phyloP scores from a whole-genome alignment of 2,329 filamentous ascomycete genomes.

The Aspergillus sp. region DNA sequence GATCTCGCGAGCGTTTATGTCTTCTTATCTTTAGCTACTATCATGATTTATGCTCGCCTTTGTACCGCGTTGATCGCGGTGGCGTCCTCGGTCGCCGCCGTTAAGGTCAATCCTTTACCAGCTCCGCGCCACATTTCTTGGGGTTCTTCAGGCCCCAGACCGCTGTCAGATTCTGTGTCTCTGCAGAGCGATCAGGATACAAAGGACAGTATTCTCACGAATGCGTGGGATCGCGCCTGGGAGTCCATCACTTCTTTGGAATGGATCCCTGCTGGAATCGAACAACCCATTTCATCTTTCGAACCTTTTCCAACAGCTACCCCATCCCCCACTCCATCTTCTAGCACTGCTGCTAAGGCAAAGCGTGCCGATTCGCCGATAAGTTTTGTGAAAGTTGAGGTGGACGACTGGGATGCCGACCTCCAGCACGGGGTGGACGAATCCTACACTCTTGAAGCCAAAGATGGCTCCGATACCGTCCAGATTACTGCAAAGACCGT shows the following conservation, averaged over 20 bases:
- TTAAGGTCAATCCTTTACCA: constrained; percentile 55
- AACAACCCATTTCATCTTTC: constrained; percentile 53
- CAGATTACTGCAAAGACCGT: constrained; percentile 51
- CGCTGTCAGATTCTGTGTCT: constrained; percentile 38
- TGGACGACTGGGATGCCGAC: constrained; percentile 47
- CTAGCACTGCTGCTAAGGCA: constrained; percentile 19
- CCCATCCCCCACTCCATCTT: constrained; percentile 11
- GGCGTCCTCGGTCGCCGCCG: constrained; percentile 41
- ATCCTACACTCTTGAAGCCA: constrained; percentile 53
- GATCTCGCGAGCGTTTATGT: background rate
- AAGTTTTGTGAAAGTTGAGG: constrained; percentile 46
- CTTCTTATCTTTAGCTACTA: background rate
- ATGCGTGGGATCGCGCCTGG: constrained; percentile 54
- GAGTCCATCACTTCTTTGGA: constrained; percentile 49
- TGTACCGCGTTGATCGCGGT: constrained; percentile 33
- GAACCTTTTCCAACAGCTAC: constrained; percentile 49
- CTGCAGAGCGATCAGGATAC: constrained; percentile 38
- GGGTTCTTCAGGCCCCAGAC: constrained; percentile 52
- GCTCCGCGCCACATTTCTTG: constrained; percentile 55
- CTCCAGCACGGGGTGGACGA: constrained; percentile 58
- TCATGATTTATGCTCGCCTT: constrained; percentile 29
- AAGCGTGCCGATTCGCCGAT: constrained; percentile 37
- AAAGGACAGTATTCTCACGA: constrained; percentile 34
- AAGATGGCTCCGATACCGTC: constrained; percentile 40
- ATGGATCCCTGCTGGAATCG: constrained; percentile 56